phyloP scores from a whole-genome alignment of 1,284 basidiomycete species.

The Melampsora larici-populina region DNA sequence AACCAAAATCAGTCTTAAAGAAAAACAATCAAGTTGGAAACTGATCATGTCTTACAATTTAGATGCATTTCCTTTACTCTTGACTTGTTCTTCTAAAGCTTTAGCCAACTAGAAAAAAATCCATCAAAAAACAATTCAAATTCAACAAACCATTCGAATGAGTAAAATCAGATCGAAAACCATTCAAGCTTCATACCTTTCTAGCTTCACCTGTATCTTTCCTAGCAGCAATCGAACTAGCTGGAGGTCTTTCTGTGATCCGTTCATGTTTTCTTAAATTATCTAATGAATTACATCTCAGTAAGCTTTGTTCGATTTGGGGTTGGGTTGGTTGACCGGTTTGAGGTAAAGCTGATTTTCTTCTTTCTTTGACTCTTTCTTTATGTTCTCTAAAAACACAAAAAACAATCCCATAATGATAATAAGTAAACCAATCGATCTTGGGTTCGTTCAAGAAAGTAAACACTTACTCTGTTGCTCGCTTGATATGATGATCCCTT shows the following conservation, averaged over 20 bases:
- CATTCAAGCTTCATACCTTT: constrained; percentile 60
- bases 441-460: not conserved
- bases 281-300: not conserved
- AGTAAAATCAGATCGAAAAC: not conserved
- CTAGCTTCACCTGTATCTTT: constrained; percentile 72
- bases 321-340: not conserved
- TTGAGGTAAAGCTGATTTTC: not conserved
- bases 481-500: constrained; percentile 20
- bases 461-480: not conserved
- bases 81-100: constrained; percentile 1
- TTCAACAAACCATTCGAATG: not conserved
- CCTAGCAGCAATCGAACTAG: constrained; percentile 73
- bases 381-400: not conserved
- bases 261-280: not conserved
- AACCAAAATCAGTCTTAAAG: not conserved
- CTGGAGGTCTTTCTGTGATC: constrained; percentile 65
- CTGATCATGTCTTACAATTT: not conserved
- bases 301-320: not conserved
- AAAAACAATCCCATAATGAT: no score
- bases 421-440: no score
- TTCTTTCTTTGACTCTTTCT: not conserved
- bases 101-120: not conserved
- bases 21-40: not conserved
- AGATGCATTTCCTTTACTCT: not conserved
- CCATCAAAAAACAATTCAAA: not conserved